Conservation (phyloP, 192 early-diverging fungal genomes). For the Mortierella hygrophila region DNA sequence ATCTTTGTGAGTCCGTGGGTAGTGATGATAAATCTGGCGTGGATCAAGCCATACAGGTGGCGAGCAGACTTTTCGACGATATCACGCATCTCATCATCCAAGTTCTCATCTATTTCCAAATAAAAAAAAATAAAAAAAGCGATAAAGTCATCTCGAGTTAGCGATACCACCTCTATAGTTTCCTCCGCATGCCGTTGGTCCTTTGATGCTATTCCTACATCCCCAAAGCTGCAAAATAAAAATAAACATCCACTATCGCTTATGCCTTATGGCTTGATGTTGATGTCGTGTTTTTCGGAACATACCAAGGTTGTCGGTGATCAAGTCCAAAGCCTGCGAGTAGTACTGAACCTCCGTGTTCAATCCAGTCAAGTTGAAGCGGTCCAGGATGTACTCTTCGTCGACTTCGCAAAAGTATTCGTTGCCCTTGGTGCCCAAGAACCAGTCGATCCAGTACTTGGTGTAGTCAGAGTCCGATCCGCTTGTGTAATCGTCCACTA, state of each 20-base stretch:
- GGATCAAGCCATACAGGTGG: conserved; percentile 98
- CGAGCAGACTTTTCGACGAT: conserved; percentile 90
- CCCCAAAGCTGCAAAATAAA: background rate
- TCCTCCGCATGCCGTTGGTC: background rate
- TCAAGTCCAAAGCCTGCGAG: conserved; percentile 89
- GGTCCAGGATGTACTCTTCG: conserved; percentile 95
- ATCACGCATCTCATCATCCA: conserved; percentile 79
- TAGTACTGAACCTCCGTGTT: conserved; percentile 93
- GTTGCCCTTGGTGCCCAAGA: conserved; percentile 90
- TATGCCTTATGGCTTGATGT: background rate
- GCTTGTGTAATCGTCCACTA: conserved; percentile 71
- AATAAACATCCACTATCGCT: background rate
- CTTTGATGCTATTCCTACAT: background rate
- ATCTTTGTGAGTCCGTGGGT: conserved; percentile 93
- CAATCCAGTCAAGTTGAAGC: conserved; percentile 97
- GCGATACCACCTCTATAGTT: background rate
- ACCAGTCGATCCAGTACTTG: conserved; percentile 97
- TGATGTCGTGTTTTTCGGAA: background rate
- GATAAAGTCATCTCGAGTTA: background rate
- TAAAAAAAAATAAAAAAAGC: background rate
- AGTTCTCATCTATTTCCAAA: conserved; percentile 66
- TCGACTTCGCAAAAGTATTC: conserved; percentile 99
- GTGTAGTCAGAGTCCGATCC: conserved; percentile 73
- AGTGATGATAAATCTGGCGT: conserved; percentile 96
- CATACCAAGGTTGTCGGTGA: conserved; percentile 87